These are phyloP conservation scores for Musa beccarii DNA, from an alignment of 176 grass and related monocot genomes.

Conservation along the genomic window DNA sequence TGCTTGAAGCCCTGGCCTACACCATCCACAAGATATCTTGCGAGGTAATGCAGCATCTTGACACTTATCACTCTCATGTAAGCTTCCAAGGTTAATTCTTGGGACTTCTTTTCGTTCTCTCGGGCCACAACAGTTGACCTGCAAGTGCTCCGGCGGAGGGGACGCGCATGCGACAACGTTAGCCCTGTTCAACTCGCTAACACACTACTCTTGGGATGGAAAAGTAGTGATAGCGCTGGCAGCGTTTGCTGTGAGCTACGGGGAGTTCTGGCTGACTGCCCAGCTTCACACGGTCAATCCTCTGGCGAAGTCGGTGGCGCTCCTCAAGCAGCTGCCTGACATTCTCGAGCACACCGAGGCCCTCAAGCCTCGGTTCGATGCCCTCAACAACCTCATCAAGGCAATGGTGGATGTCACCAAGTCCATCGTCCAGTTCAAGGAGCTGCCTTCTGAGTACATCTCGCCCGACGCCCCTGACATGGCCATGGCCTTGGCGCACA, in stretches of 20 bases:
- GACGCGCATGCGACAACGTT: constrained; percentile 32
- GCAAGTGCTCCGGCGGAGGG: constrained; percentile 26
- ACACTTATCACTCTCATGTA: neutral
- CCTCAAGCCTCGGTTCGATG: constrained; percentile 40
- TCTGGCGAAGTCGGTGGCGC: constrained; percentile 31
- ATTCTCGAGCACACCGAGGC: constrained; percentile 28
- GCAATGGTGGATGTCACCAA: constrained; percentile 39
- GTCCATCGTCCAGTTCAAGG: constrained; percentile 35
- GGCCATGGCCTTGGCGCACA: constrained; percentile 15
- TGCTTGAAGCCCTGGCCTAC: constrained; percentile 30
- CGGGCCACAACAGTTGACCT: constrained; percentile 8
- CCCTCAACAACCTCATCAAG: constrained; percentile 36
- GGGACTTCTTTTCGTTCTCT: too few relatives aligned
- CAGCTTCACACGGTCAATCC: constrained; percentile 33
- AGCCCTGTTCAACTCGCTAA: constrained; percentile 21
- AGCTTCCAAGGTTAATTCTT: too few relatives aligned
- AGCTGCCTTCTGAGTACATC: constrained; percentile 26
- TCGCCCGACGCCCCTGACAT: constrained; percentile 16
- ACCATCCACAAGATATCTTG: constrained; percentile 37
- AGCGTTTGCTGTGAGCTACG: constrained; percentile 35
- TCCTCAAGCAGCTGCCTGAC: constrained; percentile 40
- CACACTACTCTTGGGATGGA: constrained; percentile 35
- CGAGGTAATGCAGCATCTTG: constrained; percentile 25
- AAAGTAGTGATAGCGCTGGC: constrained; percentile 32
- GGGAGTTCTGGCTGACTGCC: constrained; percentile 34